Evolutionary conservation across 2,329 filamentous ascomycete genomes (phyloP).

Genomic region (Thelonectria olida): DNA sequence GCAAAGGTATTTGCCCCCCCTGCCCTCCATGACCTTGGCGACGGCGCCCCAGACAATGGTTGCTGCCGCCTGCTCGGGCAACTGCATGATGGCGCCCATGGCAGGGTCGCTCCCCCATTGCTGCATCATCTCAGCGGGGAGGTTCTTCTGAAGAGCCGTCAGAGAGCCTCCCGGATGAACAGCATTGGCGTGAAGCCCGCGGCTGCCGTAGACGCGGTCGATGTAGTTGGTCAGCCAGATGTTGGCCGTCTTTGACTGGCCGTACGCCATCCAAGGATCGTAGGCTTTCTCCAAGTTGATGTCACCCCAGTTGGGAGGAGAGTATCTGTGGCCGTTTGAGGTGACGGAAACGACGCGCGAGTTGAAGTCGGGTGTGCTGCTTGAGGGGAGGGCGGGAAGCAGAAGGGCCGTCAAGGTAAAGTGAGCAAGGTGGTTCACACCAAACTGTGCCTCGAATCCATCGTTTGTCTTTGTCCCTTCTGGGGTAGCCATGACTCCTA

Average conservation of each 20-base stretch:
- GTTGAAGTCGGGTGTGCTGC: slow-evolving; percentile 47
- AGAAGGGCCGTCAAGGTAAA: slow-evolving; percentile 56
- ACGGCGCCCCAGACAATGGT: slow-evolving; percentile 57
- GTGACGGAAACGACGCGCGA: slow-evolving; percentile 58
- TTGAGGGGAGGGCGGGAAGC: slow-evolving; percentile 51
- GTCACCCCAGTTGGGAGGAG: slow-evolving; percentile 48
- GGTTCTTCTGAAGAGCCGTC: slow-evolving; percentile 7
- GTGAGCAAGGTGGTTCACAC: slow-evolving; percentile 60
- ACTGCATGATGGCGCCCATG: slow-evolving; percentile 7
- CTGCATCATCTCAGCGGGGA: neutral
- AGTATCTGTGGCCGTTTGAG: slow-evolving; percentile 51
- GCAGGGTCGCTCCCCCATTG: slow-evolving; percentile 6
- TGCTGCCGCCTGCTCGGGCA: slow-evolving; percentile 55
- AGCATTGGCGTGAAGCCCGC: slow-evolving; percentile 51
- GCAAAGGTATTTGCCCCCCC: slow-evolving; percentile 57
- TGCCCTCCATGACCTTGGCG: slow-evolving; percentile 52
- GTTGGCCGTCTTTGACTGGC: slow-evolving; percentile 56
- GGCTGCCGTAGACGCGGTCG: slow-evolving; percentile 52
- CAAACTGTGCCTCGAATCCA: slow-evolving; percentile 61
- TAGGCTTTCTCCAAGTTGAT: slow-evolving; percentile 50
- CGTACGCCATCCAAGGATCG: slow-evolving; percentile 48
- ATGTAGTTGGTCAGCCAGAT: slow-evolving; percentile 58
- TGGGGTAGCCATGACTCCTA: slow-evolving; percentile 50
- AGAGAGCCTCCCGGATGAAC: slow-evolving; percentile 55
- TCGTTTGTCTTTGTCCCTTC: slow-evolving; percentile 47